Base-by-base conservation (phyloP, 1,284 basidiomycete genomes). In the Rhodotorula sp. region DNA sequence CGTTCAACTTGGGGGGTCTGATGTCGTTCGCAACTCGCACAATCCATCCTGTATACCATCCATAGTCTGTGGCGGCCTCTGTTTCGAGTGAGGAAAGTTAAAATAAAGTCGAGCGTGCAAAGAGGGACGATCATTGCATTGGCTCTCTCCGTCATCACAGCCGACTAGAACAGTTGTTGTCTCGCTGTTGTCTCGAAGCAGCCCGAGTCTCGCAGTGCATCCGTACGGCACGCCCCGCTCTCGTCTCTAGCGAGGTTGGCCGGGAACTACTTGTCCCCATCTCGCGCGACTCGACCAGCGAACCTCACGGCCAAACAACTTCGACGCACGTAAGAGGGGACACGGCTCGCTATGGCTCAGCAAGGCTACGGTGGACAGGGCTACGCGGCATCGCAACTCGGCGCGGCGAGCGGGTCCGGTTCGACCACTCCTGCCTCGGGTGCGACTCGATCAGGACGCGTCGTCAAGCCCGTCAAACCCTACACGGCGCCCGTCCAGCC, bases 401-500 rank as follows among this genome's bases (percentile, higher is more conserved):
- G 31, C 21, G 26, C 43, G 6, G 50, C 67, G 38, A 12, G 48
- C 47, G 68, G 69, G n/a, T 70, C 72, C 45, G 64, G 50, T 1
- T 15, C 58, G 28, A 47, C 48, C 26, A 67, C 70, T 10, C 52
- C 66, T 0, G 16, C n/a, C 38, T 31, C 28, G 10, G 62, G 64
- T 0, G 48, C 67, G 15, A 71, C 73, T 12, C 69, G 73, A 38
- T 67, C 64, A 19, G 73, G 73, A 7, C 67, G 73, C 50, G 50
- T 54, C n/a, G 69, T 69, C 67, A 69, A 67, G 54, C 73, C 69
- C 19, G 57, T 60, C 45, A 69, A 67, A 43, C 72, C 67, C 7
- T 69, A 63, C 54, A 31, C 48, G 4, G 55, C 70, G 15, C 47
- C 57, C 15, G 45, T 45, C 1, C 54, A 64, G n/a, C 58, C 73